Base-by-base conservation (phyloP, 2,329 filamentous ascomycete genomes). In the Aphanocladium album region DNA sequence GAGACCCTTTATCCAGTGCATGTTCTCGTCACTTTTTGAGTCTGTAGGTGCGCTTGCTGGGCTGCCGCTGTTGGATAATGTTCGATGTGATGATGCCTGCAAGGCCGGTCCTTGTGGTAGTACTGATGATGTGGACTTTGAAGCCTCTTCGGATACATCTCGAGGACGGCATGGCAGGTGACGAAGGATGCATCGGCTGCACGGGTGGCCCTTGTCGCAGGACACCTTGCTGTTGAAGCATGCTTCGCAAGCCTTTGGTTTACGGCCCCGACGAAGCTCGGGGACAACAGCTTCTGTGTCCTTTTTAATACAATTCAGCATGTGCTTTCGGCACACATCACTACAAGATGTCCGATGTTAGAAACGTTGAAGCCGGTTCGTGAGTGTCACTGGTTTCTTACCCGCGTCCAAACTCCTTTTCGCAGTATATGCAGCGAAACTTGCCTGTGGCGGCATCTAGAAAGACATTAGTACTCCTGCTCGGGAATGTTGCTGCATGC, bases 191-290 rank as follows among this genome's bases (percentile, higher is more conserved):
- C 70, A 71, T 25, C 70, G 63, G 3, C 62, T 57, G 53, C 70
- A 72, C 0, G 68, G 68, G 2, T 62, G 51, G 2, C 52, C 60
- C 5, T 63, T 68, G 53, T 71, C 68, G 59, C 70, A 72, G 19
- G 67, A 66, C 14, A 69, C 62, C 35, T 70, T 70, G 62, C 68
- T 68, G 27, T 63, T 64, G 55, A 68, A 70, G 57, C 70, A 72
- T 2, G 65, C 64, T 21, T 71, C 69, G 58, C 70, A 72, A 2
- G 70, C 69, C 1, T 62, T 60, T 0, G 68, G 65, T 46, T 68
- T 70, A 33, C 70, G 68, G 16, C 70, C 70, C 5, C 69, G 66
- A 41, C 65, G 67, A 9, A 66, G 62, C 1, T 65, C 63, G 3
- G 67, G 66, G 1, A 69, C 30, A 2, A 56, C 53, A 12, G 57